Conservation (phyloP, 2,329 filamentous ascomycete species). For the Septoria linicola region DNA sequence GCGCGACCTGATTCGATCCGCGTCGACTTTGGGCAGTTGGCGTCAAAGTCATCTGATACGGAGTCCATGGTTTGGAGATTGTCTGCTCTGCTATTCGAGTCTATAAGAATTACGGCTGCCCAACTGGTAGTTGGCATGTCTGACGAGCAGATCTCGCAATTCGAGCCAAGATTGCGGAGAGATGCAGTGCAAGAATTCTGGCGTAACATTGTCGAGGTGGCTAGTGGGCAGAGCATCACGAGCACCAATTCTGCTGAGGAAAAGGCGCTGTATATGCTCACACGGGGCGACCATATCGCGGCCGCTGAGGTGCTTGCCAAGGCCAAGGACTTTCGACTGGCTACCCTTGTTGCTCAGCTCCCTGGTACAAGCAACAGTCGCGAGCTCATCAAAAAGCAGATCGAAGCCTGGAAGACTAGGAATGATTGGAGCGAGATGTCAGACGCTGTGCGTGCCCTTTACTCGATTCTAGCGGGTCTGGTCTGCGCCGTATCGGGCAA, state of each 20-base stretch:
- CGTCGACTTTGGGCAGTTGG: constrained; percentile 51
- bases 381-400: constrained; percentile 73
- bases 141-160: constrained; percentile 44
- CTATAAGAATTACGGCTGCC: constrained; percentile 42
- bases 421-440: constrained; percentile 85
- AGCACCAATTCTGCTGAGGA: constrained; percentile 69
- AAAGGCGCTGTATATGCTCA: constrained; percentile 77
- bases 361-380: constrained; percentile 68
- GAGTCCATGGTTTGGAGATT: constrained; percentile 83
- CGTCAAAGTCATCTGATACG: constrained; percentile 43
- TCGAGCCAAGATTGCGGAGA: constrained; percentile 45
- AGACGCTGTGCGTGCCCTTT: constrained; percentile 79
- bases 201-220: constrained; percentile 47
- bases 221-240: constrained; percentile 49
- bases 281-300: constrained; percentile 74
- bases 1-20: constrained; percentile 50
- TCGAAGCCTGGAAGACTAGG: constrained; percentile 79
- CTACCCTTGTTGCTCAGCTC: constrained; percentile 78
- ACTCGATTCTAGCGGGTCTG: constrained; percentile 85
- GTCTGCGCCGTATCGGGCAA: constrained; percentile 80
- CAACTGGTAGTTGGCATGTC: constrained; percentile 41
- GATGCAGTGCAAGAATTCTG: constrained; percentile 68
- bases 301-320: constrained; percentile 78
- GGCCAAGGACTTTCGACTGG: constrained; percentile 77
- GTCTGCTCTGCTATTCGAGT: constrained; percentile 81